Percentiles rank a stretch among this genome's conserved stretches.
Evolutionary conservation across 352 stramenopile species (phyloP).

Genomic region (Phytopythium delawarense): DNA sequence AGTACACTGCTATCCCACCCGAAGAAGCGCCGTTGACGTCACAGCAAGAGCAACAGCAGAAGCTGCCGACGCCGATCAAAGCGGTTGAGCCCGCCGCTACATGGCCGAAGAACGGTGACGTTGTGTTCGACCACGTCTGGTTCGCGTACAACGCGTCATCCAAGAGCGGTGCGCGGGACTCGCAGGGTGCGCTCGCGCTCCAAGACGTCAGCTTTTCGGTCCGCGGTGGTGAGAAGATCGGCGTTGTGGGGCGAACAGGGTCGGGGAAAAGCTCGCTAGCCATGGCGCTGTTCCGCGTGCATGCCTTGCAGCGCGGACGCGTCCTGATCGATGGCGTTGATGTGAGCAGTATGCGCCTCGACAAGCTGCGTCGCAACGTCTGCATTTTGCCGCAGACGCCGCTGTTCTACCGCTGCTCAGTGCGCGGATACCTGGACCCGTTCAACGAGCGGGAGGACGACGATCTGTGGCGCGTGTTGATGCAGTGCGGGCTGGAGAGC

Average conservation of each 20-base stretch:
- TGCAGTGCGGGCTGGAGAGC: slow-evolving; percentile 33
- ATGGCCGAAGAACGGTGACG: slow-evolving; percentile 22
- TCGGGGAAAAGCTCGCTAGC: slow-evolving; percentile 57
- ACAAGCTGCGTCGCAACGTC: slow-evolving; percentile 39
- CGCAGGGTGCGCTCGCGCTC: slow-evolving; percentile 22
- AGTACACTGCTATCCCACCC: slow-evolving; percentile 23
- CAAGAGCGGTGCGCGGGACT: neutral
- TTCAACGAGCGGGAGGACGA: slow-evolving; percentile 72
- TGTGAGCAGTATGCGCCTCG: slow-evolving; percentile 37
- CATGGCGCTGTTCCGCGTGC: slow-evolving; percentile 53
- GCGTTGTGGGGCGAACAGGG: slow-evolving; percentile 55
- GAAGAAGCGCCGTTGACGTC: slow-evolving; percentile 1
- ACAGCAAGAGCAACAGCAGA: slow-evolving; percentile 14
- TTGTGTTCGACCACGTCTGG: slow-evolving; percentile 45
- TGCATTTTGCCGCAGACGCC: slow-evolving; percentile 87
- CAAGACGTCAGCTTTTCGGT: slow-evolving; percentile 47
- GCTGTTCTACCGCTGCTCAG: slow-evolving; percentile 90
- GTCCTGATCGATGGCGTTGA: slow-evolving; percentile 90
- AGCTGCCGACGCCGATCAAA: slow-evolving; percentile 14
- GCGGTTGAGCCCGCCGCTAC: slow-evolving; percentile 15
- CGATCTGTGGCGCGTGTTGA: slow-evolving; percentile 35
- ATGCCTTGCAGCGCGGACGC: slow-evolving; percentile 32
- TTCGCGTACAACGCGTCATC: slow-evolving; percentile 27
- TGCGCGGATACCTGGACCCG: slow-evolving; percentile 92
- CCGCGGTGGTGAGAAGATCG: slow-evolving; percentile 45